Conservation (phyloP, 176 grass and related monocot species). For the Tuctoria greenei region DNA sequence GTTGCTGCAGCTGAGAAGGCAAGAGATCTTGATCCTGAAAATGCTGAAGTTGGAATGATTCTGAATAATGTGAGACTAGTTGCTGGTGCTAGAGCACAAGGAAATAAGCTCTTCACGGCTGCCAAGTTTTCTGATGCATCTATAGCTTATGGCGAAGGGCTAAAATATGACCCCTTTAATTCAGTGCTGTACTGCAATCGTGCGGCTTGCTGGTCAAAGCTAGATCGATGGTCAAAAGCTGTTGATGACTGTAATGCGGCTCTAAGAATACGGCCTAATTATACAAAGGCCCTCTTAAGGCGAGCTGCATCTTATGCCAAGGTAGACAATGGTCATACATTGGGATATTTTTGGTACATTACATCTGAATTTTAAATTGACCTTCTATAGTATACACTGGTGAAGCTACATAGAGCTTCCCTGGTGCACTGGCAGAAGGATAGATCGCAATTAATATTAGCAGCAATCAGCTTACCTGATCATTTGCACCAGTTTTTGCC, state of each 20-base stretch:
- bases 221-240: constrained; percentile 78
- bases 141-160: constrained; percentile 89
- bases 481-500: too few relatives aligned
- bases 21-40: constrained; percentile 62
- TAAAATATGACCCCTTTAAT: constrained; percentile 81
- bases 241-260: constrained; percentile 90
- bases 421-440: too few relatives aligned
- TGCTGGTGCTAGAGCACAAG: constrained; percentile 71
- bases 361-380: constrained; percentile 17
- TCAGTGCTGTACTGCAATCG: constrained; percentile 89
- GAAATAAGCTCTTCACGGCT: constrained; percentile 88
- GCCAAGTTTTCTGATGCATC: constrained; percentile 80
- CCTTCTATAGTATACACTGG: constrained; percentile 6
- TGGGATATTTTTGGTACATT: neutral
- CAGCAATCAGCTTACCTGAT: too few relatives aligned
- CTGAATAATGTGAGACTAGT: constrained; percentile 76
- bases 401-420: too few relatives aligned
- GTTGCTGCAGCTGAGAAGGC: constrained; percentile 79
- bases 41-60: constrained; percentile 56
- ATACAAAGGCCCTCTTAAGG: constrained; percentile 95
- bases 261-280: constrained; percentile 79
- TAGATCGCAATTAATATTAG: too few relatives aligned
- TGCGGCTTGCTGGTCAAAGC: constrained; percentile 86
- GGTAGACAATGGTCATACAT: constrained; percentile 43
- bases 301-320: constrained; percentile 76